phyloP scores from a whole-genome alignment of 495 filamentous ascomycete genomes.

The Rostrohypoxylon terebratum region DNA sequence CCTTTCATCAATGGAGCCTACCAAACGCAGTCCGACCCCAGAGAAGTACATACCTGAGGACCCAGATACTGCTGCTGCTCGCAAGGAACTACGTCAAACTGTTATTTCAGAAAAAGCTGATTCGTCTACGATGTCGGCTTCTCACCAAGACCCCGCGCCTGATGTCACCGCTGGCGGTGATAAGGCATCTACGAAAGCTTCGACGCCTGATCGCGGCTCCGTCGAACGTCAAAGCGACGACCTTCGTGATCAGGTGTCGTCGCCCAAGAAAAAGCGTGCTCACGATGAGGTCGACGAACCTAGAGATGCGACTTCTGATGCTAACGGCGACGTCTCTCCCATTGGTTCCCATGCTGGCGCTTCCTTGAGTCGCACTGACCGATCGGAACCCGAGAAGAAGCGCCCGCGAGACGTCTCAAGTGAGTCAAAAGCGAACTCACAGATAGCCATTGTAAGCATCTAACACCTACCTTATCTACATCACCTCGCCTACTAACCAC shows the following conservation, averaged over 20 bases:
- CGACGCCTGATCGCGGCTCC: constrained; percentile 51
- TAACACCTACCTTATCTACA: background rate
- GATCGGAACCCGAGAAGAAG: constrained; percentile 69
- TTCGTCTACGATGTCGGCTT: constrained; percentile 38
- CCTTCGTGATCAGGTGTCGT: constrained; percentile 60
- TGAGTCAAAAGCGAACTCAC: constrained; percentile 33
- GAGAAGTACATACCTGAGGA: constrained; percentile 55
- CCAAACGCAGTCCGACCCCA: constrained; percentile 45
- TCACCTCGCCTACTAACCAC: constrained; percentile 2
- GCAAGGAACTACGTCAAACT: constrained; percentile 66
- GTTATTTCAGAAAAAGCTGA: constrained; percentile 62
- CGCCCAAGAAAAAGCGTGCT: constrained; percentile 69
- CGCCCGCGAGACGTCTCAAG: constrained; percentile 59
- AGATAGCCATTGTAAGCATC: constrained; percentile 21
- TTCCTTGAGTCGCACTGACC: constrained; percentile 54
- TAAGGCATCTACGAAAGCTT: constrained; percentile 35
- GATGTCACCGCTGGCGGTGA: constrained; percentile 29
- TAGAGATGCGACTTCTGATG: constrained; percentile 47
- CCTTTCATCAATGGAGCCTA: constrained; percentile 41
- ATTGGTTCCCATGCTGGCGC: constrained; percentile 47
- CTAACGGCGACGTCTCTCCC: constrained; percentile 53
- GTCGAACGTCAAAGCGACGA: constrained; percentile 50
- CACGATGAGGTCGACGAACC: constrained; percentile 63
- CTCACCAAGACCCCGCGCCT: constrained; percentile 34
- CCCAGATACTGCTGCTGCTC: constrained; percentile 65